Base-by-base conservation (phyloP, 2,329 filamentous ascomycete genomes). In the Pestalotiopsis sp. region DNA sequence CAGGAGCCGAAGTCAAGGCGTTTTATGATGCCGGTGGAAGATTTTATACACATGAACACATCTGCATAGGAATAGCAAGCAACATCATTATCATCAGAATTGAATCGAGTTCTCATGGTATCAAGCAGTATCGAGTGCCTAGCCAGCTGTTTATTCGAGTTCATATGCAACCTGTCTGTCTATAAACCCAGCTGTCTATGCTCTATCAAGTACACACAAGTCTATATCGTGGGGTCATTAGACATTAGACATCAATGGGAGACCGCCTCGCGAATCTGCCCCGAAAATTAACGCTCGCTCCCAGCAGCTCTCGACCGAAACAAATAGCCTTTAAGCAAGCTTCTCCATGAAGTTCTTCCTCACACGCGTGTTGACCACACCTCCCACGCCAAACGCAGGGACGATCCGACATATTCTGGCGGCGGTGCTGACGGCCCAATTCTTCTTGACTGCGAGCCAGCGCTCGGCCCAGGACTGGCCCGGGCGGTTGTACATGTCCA, bases 371-470 rank as follows among this genome's bases (percentile, higher is more conserved):
- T 97, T 97, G 12, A 96, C 92, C 12, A 97, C 93, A 0, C 94
- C 94, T 0, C 94, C 95, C 13, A 97, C 86, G 2, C 94, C 95
- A 83, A 95, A 97, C 0, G 94, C 94, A 20, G 94, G 94, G 2
- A 97, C 87, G 74, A 97, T 97, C 75, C 95, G 87, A 70, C 92
- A 92, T 80, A 97, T 92, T 67, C 94, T 83, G 31, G 95, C 94
- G 68, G 88, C 80, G 38, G 89, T 89, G 78, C 92, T 95, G 71
- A 91, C 86, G 20, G 86, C 82, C 90, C 94, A 97, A 77, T 97
- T 94, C 72, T 88, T 85, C 68, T 87, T 83, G n/a, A 97, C 89
- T 66, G 89, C 86, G 0, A 80, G 77, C 78, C 88, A 87, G n/a
- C 95, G 84, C n/a, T 93, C 89, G 23, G 79, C 78, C 81, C 87